These are phyloP conservation scores for Monosporozyma servazzii DNA, from an alignment of 805 yeast genomes.

Conservation along the genomic window DNA sequence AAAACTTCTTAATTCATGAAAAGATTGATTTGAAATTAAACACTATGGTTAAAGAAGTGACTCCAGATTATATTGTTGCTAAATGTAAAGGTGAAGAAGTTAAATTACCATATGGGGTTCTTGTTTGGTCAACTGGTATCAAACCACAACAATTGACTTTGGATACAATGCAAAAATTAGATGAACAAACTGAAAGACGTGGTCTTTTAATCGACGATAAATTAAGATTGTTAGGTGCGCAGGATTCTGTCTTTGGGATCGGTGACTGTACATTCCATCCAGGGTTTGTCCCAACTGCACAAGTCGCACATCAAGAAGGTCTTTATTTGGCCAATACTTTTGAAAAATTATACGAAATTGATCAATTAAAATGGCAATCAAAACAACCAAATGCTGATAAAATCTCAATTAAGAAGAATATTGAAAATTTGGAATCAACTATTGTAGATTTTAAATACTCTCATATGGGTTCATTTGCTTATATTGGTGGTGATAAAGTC, in stretches of 20 bases:
- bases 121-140: constrained; percentile 98
- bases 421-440: constrained; percentile 33
- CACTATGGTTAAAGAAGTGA: constrained; percentile 85
- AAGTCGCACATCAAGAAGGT: constrained; percentile 95
- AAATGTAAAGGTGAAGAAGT: constrained; percentile 60
- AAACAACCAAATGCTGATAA: constrained; percentile 1
- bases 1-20: constrained; percentile 58
- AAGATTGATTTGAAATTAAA: constrained; percentile 69
- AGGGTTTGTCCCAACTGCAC: constrained; percentile 92
- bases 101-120: constrained; percentile 79
- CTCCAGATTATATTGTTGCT: constrained; percentile 59
- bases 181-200: constrained; percentile 72
- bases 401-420: constrained; percentile 33
- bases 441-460: constrained; percentile 63
- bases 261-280: constrained; percentile 91
- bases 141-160: constrained; percentile 71
- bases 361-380: constrained; percentile 41
- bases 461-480: constrained; percentile 90
- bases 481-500: constrained; percentile 88
- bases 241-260: constrained; percentile 67
- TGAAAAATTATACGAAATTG: constrained; percentile 53
- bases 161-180: constrained; percentile 52
- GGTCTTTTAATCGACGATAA: constrained; percentile 82
- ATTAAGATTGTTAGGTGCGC: constrained; percentile 72
- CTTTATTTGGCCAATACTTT: constrained; percentile 66